These are phyloP conservation scores for Solanum medicagineum DNA, from an alignment of 257 asterid genomes.

Conservation along the genomic window DNA sequence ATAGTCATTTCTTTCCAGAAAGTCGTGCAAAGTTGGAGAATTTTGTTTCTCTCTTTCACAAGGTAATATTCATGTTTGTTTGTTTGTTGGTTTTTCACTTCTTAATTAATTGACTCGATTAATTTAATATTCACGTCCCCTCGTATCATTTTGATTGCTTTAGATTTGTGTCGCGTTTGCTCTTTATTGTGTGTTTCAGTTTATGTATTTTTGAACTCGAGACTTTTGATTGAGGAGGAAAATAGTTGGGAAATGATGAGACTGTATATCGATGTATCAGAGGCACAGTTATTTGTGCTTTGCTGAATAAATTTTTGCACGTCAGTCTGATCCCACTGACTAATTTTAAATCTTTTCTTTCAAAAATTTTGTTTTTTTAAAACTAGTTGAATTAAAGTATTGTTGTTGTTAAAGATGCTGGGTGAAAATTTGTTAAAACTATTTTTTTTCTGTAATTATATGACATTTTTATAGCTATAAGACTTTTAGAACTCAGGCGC, in stretches of 20 bases:
- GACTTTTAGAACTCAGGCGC: too few relatives aligned
- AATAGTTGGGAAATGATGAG: not conserved
- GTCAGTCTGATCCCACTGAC: not conserved
- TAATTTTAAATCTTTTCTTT: not conserved
- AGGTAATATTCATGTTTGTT: not conserved
- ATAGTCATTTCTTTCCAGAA: not conserved
- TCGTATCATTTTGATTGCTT: not conserved
- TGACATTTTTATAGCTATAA: too few relatives aligned
- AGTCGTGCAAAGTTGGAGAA: not conserved
- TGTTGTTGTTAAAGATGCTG: not conserved
- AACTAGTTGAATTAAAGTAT: not conserved
- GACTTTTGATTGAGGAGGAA: not conserved
- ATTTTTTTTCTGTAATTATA: too few relatives aligned
- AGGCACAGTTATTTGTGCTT: not conserved
- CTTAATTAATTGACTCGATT: not conserved
- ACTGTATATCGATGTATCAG: not conserved
- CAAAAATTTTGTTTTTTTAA: not conserved
- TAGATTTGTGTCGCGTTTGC: not conserved
- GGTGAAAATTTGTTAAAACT: too few relatives aligned
- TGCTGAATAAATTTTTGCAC: not conserved
- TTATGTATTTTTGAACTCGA: too few relatives aligned
- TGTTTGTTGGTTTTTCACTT: not conserved
- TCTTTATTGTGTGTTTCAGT: too few relatives aligned
- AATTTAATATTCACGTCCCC: not conserved
- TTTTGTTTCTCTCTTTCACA: not conserved